These are phyloP conservation scores for Trypanosoma cruzi DNA, from an alignment of 208 protist species.

Conservation along the genomic window DNA sequence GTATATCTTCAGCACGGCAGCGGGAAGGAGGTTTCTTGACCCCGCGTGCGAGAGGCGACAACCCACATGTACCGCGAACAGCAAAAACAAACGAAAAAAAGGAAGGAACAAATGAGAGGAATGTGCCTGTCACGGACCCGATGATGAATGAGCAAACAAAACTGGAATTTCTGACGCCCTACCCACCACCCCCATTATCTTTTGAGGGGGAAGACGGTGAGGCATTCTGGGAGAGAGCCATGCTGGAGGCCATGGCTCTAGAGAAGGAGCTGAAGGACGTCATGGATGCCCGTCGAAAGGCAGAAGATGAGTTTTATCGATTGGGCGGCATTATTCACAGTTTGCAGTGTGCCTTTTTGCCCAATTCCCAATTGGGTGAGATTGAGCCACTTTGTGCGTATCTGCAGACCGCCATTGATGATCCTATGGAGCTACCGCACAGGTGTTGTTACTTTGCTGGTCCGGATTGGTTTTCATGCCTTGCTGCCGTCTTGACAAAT, in stretches of 20 bases:
- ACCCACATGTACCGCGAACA: no score
- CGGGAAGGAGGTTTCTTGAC: no score
- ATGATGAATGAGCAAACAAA: no score
- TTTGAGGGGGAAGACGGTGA: constrained; percentile 25
- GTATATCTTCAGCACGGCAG: no score
- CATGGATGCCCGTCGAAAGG: constrained; percentile 29
- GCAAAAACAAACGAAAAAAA: no score
- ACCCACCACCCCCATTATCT: no score
- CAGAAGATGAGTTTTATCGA: constrained; percentile 42
- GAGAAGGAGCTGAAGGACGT: constrained; percentile 61
- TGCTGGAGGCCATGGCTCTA: constrained; percentile 71
- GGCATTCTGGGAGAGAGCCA: constrained; percentile 54
- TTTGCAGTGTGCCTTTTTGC: constrained; percentile 60
- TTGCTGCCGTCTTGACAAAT: constrained; percentile 55
- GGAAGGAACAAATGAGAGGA: no score
- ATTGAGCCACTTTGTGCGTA: constrained; percentile 56
- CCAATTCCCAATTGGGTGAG: constrained; percentile 37
- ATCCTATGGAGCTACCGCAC: constrained; percentile 56
- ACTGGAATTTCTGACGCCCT: no score
- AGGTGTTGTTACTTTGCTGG: constrained; percentile 44
- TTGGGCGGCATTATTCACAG: constrained; percentile 34
- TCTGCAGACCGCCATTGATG: constrained; percentile 51
- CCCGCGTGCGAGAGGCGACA: no score
- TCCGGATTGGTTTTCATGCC: constrained; percentile 67
- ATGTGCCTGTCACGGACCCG: no score